Base-by-base conservation (phyloP, 2,329 filamentous ascomycete genomes). In the Aspergillus vadensis region DNA sequence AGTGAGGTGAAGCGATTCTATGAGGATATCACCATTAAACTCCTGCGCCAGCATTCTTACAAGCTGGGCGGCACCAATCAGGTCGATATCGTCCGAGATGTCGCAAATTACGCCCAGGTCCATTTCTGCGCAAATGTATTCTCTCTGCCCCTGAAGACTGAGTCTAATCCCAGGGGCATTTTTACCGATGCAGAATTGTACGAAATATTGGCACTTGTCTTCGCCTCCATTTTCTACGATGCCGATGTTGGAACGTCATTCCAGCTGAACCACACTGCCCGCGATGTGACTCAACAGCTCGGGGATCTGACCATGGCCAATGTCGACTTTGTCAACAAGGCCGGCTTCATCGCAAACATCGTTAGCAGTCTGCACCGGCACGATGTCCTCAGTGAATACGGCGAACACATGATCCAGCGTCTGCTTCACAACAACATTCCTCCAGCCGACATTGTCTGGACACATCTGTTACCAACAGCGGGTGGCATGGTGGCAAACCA, bases 401-500 rank as follows among this genome's bases (percentile, higher is more conserved):
- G 85, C 10, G 74, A 79, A 7, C 81, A 85, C 65, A 82, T 87
- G 77, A 83, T 87, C 62, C 72, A 82, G 57, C 79, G 81, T 12
- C 75, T 87, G 9, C 75, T 84, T 17, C 77, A 79, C 41, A 78
- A 76, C 7, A 77, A 79, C 7, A 75, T 80, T 58, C 75, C 79
- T 1, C 71, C 80, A 5, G 74, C 82, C 25, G 78, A 83, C 19
- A 76, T 86, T 25, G 83, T 85, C 30, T 85, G 82, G 80, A 81
- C 81, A 43, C 81, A 86, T 57, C 81, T 87, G 57, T 77, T 87
- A 44, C 83, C 83, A 32, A 86, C 84, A 0, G 83, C 83, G 1
- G 83, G 82, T 25, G 82, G 82, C 39, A 82, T 83, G 74, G 82
- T 85, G 3, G 77, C 81, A 2, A 86, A 85, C 59, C 84, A 86